Base-by-base conservation (phyloP, 306 rosid genomes). In the Fragaria nilgerrensis region DNA sequence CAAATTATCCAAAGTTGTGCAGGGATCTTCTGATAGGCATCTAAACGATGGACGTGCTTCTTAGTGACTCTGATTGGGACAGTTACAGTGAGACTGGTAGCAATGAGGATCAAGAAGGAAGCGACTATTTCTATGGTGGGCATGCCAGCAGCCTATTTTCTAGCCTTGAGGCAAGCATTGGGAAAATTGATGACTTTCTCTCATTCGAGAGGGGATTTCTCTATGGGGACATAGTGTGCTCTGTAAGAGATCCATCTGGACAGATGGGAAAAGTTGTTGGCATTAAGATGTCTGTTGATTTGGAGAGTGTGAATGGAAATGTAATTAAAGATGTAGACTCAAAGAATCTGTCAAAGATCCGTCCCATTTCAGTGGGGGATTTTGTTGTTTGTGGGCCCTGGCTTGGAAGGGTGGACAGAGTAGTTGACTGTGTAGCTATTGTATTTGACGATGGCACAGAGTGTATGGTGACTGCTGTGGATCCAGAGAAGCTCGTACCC, bases 111-210 rank as follows among this genome's bases (percentile, higher is more conserved):
- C 96, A 87, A 83, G 97, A 88, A 86, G 96, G 88, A 83, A 77
- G 74, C 19, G 91, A 95, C 70, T 84, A 68, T 78, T 80, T 75
- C 22, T 92, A 82, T 78, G 85, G 88, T 3, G 98, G 97, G 59
- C 96, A 92, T 80, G 97, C 99, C 72, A 86, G 64, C 75, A 89
- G 87, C 93, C 89, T 96, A 76, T 88, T 96, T 70, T 89, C 97
- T 56, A 88, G 99, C 84, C 86, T 96, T 68, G 96, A 96, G 81
- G 97, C 88, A 83, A 89, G 92, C 92, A 96, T 96, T 73, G 96
- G 87, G 45, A 92, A 80, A 84, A 92, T 96, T 69, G 97, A 96
- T 74, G 98, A 96, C 58, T 96, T 92, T 73, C 98, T 96, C 83
- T 84, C 92, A 45, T 91, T 92, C 65, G 98, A 96, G 87, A 89